Evolutionary conservation across 1,139 yeast species (phyloP).

Genomic region (Saccharomyces pastorianus): DNA sequence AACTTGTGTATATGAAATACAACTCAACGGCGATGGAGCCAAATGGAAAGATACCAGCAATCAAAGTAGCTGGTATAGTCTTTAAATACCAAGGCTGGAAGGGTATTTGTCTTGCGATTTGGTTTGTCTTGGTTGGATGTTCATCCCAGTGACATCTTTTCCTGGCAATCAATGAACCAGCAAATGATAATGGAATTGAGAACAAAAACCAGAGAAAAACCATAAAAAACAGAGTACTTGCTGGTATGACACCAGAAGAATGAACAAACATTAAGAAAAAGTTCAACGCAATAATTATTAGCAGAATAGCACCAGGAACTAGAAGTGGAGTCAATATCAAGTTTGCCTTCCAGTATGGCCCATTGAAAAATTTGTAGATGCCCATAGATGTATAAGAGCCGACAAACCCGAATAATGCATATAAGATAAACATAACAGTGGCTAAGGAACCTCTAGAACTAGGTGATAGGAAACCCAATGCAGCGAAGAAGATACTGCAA

Average conservation of each 20-base stretch:
- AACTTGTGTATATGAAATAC: constrained; percentile 76
- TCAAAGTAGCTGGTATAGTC: constrained; percentile 56
- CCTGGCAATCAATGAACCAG: constrained; percentile 75
- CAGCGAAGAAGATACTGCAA: constrained; percentile 71
- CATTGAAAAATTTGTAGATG: constrained; percentile 82
- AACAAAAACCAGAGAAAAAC: constrained; percentile 77
- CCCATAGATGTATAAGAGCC: constrained; percentile 82
- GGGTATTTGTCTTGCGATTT: constrained; percentile 94
- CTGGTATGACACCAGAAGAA: constrained; percentile 93
- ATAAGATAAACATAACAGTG: constrained; percentile 79
- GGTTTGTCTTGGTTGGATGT: constrained; percentile 78
- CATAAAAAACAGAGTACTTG: constrained; percentile 81
- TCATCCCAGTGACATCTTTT: constrained; percentile 46
- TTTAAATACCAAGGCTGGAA: constrained; percentile 78
- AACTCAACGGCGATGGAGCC: constrained; percentile 92
- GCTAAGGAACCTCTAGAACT: constrained; percentile 90
- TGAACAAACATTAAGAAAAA: constrained; percentile 69
- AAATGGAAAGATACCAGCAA: constrained; percentile 90
- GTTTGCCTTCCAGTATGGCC: constrained; percentile 84
- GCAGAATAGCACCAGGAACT: constrained; percentile 73
- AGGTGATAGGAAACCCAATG: constrained; percentile 85
- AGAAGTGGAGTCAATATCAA: constrained; percentile 72
- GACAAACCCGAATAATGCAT: constrained; percentile 67
- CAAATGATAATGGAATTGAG: constrained; percentile 74
- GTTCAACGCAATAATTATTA: constrained; percentile 60